Percentiles rank a stretch among this genome's conserved stretches.
These are phyloP conservation scores for Neodidymelliopsis sp. DNA, from an alignment of 2,329 filamentous ascomycete species.

Conservation along the genomic window DNA sequence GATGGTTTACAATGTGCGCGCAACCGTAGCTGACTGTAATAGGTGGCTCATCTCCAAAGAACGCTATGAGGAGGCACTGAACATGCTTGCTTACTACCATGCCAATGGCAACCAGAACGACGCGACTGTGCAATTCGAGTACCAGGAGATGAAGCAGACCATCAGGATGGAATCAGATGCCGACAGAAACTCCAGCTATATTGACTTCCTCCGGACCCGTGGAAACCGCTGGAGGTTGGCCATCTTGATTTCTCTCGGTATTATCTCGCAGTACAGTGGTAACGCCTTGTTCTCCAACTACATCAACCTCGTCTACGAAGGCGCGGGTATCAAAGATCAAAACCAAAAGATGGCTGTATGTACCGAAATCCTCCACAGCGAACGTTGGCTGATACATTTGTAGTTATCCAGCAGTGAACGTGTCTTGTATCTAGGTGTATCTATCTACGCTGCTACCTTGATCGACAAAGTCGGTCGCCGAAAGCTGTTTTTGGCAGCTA, in stretches of 20 bases:
- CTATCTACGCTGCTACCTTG: conserved; percentile 63
- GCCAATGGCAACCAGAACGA: conserved; percentile 66
- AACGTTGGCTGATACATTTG: conserved; percentile 6
- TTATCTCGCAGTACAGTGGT: conserved; percentile 73
- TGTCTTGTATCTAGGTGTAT: conserved; percentile 64
- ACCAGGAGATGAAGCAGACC: conserved; percentile 70
- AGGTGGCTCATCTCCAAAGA: conserved; percentile 67
- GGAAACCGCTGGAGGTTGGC: conserved; percentile 71
- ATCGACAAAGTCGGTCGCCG: conserved; percentile 65
- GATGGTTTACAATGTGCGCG: too few species aligned
- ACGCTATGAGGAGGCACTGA: conserved; percentile 67
- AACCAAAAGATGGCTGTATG: conserved; percentile 52
- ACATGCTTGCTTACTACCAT: conserved; percentile 69
- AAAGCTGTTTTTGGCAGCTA: conserved; percentile 61
- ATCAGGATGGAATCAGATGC: conserved; percentile 64
- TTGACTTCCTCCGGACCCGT: conserved; percentile 67
- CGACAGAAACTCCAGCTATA: conserved; percentile 60
- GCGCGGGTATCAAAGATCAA: conserved; percentile 64
- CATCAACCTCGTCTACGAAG: conserved; percentile 67
- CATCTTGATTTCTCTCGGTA: conserved; percentile 68
- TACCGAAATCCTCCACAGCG: background rate
- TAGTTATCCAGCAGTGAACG: conserved; percentile 59
- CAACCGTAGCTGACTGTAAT: conserved; percentile 1
- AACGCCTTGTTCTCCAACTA: conserved; percentile 73
- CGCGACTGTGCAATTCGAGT: conserved; percentile 70